Conservation (phyloP, 495 filamentous ascomycete genomes). For the Neurospora cerealis region DNA sequence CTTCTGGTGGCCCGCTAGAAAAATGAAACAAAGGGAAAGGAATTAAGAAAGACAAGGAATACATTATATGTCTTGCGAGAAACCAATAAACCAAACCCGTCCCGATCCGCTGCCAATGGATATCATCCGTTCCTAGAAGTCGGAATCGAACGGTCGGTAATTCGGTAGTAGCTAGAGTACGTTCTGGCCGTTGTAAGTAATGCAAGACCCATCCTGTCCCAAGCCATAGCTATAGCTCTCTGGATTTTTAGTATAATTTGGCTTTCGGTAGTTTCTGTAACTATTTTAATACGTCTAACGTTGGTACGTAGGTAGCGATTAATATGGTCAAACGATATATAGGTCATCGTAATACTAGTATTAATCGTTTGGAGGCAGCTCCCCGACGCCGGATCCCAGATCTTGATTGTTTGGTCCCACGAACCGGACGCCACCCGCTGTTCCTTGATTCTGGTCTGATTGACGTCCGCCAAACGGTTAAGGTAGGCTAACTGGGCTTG, state of each 20-base stretch:
- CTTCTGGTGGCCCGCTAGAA: no score
- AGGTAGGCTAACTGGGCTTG: no score
- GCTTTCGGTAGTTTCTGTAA: neutral
- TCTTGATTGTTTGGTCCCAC: constrained; percentile 58
- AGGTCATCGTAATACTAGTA: neutral
- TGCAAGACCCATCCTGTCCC: constrained; percentile 10
- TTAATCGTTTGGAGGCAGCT: neutral
- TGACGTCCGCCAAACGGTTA: no score
- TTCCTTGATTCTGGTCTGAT: neutral
- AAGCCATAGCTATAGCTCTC: constrained; percentile 4
- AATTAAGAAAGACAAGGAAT: no score
- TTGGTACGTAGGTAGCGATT: neutral
- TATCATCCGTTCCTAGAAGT: no score
- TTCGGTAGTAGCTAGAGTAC: no score
- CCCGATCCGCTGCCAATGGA: no score
- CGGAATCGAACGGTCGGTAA: no score
- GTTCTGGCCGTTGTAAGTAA: constrained; percentile 1
- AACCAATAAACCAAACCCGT: no score
- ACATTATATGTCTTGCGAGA: no score
- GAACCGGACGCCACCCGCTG: constrained; percentile 80
- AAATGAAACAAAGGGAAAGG: no score
- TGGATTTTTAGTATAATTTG: neutral
- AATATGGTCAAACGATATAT: neutral
- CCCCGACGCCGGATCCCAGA: constrained; percentile 8
- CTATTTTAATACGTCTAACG: neutral